Percentiles rank a stretch among this genome's conserved stretches.
Evolutionary conservation across 2,329 filamentous ascomycete species (phyloP).

Genomic region (Chlorencoelia australis): DNA sequence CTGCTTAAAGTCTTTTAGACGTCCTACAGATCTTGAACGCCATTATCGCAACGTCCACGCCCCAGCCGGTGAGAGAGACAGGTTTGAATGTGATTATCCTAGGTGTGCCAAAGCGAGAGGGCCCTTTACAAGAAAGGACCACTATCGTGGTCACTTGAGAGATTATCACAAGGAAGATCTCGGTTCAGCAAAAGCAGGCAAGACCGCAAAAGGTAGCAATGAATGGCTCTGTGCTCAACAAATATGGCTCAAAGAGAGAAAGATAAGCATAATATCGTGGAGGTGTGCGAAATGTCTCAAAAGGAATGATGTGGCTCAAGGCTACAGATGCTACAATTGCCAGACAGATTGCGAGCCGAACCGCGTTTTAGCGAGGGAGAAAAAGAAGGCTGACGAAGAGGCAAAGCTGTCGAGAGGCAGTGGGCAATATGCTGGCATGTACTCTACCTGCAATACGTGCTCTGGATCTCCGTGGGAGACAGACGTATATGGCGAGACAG

Average conservation of each 20-base stretch:
- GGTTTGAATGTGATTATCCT: constrained; percentile 24
- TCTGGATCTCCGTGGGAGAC: no score
- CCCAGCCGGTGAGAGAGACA: constrained; percentile 9
- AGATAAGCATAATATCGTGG: constrained; percentile 16
- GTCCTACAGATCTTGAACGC: constrained; percentile 30
- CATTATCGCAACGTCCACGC: constrained; percentile 28
- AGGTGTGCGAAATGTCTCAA: constrained; percentile 22
- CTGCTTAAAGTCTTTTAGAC: constrained; percentile 19
- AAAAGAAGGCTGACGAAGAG: no score
- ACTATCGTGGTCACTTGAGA: constrained; percentile 37
- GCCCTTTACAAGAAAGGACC: constrained; percentile 38
- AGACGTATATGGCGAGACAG: no score
- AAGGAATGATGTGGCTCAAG: constrained; percentile 11
- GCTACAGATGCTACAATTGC: constrained; percentile 18
- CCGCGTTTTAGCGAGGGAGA: constrained; percentile 3
- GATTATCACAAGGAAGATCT: constrained; percentile 37
- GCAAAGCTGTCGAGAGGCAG: no score
- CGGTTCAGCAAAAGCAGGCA: constrained; percentile 13
- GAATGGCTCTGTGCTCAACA: constrained; percentile 13
- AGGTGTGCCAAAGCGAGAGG: constrained; percentile 23
- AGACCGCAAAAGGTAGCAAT: constrained; percentile 5
- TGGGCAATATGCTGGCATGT: no score
- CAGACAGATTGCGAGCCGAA: constrained; percentile 17
- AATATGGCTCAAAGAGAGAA: constrained; percentile 17
- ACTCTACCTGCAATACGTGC: no score